Base-by-base conservation (phyloP, 495 filamentous ascomycete genomes). In the Neurospora tetraspora region DNA sequence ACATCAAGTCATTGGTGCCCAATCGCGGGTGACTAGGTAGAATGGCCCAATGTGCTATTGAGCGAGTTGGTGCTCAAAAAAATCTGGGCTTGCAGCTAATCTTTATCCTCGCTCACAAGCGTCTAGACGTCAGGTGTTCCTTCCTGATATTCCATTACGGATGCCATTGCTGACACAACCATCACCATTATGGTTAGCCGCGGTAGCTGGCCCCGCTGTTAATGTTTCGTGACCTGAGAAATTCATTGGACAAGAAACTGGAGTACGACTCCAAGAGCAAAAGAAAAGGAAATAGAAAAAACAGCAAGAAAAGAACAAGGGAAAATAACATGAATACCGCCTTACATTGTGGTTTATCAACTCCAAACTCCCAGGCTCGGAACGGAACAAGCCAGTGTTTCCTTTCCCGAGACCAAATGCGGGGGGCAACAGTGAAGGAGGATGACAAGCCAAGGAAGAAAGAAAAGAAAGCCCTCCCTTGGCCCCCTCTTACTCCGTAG, bases 1-100 rank as follows among this genome's bases (percentile, higher is more conserved):
- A n/a, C 0, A 7, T 14, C 3, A 9, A 9, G 0, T n/a, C n/a
- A 2, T n/a, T 20, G 14, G n/a, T 47, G n/a, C 9, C 43, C 0
- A 47, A 23, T 47, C 1, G 43, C n/a, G 43, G 18, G 43, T n/a
- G 18, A 9, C 18, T 5, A 0, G 16, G 7, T 5, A 42, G 40
- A 18, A 39, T 39, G 39, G 9, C 39, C 39, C 39, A 7, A 36
- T 36, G 36, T 36, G 36, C 39, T 7, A 39, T 39, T 4, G 43
- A 47, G 43, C 23, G 4, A 11, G 9, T 53, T 53, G 10, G 5
- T 27, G 45, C 10, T 23, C 4, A 53, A 27, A 7, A 27, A 20
- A 27, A 12, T 4, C 4, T 0, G 45, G 45, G 43, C 20, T 5
- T 53, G 45, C 10, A 53, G 45, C 20, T 27, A 1, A 2, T 14